A percentile compares a stretch with the other conserved stretches of the same genome.
These are phyloP conservation scores for Phylloporus scabripes DNA, from an alignment of 768 basidiomycete species.

Conservation along the genomic window DNA sequence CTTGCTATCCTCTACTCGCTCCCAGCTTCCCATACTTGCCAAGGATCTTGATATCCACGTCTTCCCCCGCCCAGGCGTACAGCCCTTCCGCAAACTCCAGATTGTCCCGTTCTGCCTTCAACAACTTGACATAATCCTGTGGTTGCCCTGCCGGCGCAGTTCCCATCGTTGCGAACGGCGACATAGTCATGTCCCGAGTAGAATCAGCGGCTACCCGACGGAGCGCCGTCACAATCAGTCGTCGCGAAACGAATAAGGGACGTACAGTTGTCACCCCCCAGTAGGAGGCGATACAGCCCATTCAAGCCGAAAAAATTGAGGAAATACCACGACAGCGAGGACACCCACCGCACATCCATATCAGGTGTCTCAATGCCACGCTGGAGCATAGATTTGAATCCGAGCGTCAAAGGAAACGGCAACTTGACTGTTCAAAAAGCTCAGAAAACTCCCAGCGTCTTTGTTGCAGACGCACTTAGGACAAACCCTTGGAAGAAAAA, in stretches of 20 bases:
- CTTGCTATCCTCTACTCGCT: constrained; percentile 20
- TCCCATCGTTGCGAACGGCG: constrained; percentile 57
- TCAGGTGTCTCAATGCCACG: constrained; percentile 92
- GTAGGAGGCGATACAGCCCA: constrained; percentile 88
- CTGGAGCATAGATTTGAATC: constrained; percentile 98
- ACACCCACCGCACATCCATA: constrained; percentile 99
- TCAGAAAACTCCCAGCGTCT: constrained; percentile 1
- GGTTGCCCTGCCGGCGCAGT: constrained; percentile 47
- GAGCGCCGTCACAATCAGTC: constrained; percentile 13
- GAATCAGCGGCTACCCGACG: constrained; percentile 64
- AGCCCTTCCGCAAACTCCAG: constrained; percentile 85
- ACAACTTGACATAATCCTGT: constrained; percentile 86
- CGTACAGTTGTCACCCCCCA: constrained; percentile 86
- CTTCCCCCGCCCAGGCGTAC: constrained; percentile 78
- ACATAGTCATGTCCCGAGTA: constrained; percentile 64
- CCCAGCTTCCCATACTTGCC: constrained; percentile 66
- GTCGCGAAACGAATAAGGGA: constrained; percentile 9
- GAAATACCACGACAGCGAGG: constrained; percentile 98
- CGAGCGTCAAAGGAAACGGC: constrained; percentile 93
- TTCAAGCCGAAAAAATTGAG: constrained; percentile 98
- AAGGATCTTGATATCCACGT: constrained; percentile 74
- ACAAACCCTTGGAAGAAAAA: constrained; percentile 99
- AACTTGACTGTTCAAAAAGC: constrained; percentile 64
- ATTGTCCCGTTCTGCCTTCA: constrained; percentile 89
- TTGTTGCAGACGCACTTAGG: constrained; percentile 62